Conservation (phyloP, 179 eudicot genomes). For the Beta lomatogona region DNA sequence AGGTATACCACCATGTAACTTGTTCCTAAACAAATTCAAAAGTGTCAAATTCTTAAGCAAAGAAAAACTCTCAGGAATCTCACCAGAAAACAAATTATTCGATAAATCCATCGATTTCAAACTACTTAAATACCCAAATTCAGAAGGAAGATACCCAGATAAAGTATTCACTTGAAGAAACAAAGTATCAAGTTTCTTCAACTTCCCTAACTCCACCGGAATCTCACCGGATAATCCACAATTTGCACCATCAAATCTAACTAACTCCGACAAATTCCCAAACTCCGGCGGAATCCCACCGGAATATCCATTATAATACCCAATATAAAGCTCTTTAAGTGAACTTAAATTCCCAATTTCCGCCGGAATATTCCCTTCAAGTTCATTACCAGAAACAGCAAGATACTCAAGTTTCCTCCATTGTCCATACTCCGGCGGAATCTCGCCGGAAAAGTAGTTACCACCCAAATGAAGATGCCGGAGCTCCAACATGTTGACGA, state of each 20-base stretch:
- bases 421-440: constrained; percentile 62
- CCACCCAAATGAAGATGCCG: constrained; percentile 82
- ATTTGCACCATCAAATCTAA: constrained; percentile 75
- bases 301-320: constrained; percentile 63
- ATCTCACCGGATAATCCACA: constrained; percentile 77
- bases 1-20: constrained; percentile 75
- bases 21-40: constrained; percentile 72
- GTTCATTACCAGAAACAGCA: constrained; percentile 77
- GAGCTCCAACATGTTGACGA: constrained; percentile 41
- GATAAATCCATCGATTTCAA: constrained; percentile 87
- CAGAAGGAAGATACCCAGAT: constrained; percentile 55
- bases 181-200: constrained; percentile 74
- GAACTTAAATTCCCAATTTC: constrained; percentile 59
- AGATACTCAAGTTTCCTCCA: constrained; percentile 57
- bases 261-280: constrained; percentile 51
- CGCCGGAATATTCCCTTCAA: constrained; percentile 54
- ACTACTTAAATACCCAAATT: constrained; percentile 57
- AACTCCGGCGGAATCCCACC: constrained; percentile 67
- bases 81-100: constrained; percentile 67
- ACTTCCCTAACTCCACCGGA: constrained; percentile 63
- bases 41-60: constrained; percentile 65
- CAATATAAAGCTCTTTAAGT: constrained; percentile 62
- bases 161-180: constrained; percentile 82
- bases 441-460: constrained; percentile 63
- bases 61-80: constrained; percentile 58